Percentiles rank a stretch among this genome's conserved stretches.
Conservation (phyloP, 768 basidiomycete species). For the Suillus brevipes region DNA sequence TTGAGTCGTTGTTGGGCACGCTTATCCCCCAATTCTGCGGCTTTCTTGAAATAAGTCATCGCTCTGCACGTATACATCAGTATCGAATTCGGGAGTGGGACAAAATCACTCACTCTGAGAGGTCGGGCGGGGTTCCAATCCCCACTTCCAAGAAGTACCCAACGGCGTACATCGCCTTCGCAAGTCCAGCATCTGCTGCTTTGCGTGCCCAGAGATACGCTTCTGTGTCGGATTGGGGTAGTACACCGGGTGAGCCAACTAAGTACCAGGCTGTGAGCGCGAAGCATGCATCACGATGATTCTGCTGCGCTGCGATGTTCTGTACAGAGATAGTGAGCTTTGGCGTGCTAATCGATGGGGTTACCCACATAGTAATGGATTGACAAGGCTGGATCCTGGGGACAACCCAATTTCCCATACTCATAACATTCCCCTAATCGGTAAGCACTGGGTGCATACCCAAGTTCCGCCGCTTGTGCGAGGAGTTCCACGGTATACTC, state of each 20-base stretch:
- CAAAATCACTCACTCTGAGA: slow-evolving; percentile 55
- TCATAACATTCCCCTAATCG: slow-evolving; percentile 98
- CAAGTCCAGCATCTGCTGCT: slow-evolving; percentile 87
- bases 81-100: slow-evolving; percentile 6
- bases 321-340: slow-evolving; percentile 29
- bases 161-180: slow-evolving; percentile 96
- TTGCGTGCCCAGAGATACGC: slow-evolving; percentile 97
- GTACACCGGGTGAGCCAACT: slow-evolving; percentile 94
- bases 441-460: slow-evolving; percentile 95
- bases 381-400: slow-evolving; percentile 93
- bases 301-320: slow-evolving; percentile 98
- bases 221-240: slow-evolving; percentile 98
- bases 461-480: slow-evolving; percentile 93
- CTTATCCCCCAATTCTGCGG: slow-evolving; percentile 91
- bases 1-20: slow-evolving; percentile 85
- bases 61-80: slow-evolving; percentile 46
- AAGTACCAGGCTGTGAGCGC: slow-evolving; percentile 99
- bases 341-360: neutral
- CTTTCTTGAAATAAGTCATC: slow-evolving; percentile 80
- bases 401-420: slow-evolving; percentile 98
- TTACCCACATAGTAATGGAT: slow-evolving; percentile 98
- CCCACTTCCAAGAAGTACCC: slow-evolving; percentile 98
- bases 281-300: slow-evolving; percentile 96
- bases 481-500: slow-evolving; percentile 94
- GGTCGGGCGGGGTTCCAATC: slow-evolving; percentile 72